These are phyloP conservation scores for Circinella minor DNA, from an alignment of 371 early-diverging fungal species.

Conservation along the genomic window DNA sequence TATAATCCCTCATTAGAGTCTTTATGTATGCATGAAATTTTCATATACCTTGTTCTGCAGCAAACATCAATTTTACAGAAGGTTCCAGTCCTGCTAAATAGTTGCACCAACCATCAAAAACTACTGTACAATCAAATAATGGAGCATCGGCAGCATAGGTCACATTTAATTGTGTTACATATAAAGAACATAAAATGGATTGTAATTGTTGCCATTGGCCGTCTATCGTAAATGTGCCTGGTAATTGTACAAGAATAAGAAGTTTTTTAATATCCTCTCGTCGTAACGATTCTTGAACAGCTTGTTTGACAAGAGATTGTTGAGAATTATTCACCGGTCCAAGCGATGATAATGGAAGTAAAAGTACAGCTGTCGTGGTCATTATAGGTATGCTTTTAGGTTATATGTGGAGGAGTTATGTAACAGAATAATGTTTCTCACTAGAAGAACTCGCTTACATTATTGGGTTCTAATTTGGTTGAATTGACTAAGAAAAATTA, in stretches of 20 bases:
- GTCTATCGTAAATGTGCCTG: slow-evolving; percentile 4
- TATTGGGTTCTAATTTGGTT: not conserved
- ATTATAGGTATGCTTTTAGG: not conserved
- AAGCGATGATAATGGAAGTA: not conserved
- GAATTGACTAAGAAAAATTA: too few relatives aligned
- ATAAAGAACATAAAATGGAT: slow-evolving; percentile 34
- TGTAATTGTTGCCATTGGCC: slow-evolving; percentile 38
- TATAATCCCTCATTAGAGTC: too few relatives aligned
- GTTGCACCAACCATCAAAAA: slow-evolving; percentile 39
- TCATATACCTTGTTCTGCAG: slow-evolving; percentile 19
- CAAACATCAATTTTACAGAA: slow-evolving; percentile 21
- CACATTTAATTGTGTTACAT: slow-evolving; percentile 34
- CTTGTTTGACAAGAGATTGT: slow-evolving; percentile 1
- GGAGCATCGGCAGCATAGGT: slow-evolving; percentile 31
- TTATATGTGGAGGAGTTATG: too few relatives aligned
- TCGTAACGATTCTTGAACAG: not conserved
- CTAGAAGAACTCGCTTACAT: not conserved
- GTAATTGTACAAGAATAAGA: slow-evolving; percentile 1
- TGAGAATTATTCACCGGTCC: not conserved
- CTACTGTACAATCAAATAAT: slow-evolving; percentile 39
- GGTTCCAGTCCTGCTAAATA: slow-evolving; percentile 31
- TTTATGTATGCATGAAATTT: not conserved
- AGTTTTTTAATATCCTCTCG: slow-evolving; percentile 2
- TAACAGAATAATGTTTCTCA: not conserved
- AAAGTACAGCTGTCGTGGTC: slow-evolving; percentile 5